These are phyloP conservation scores for Microstroma glucosiphilum DNA, from an alignment of 1,284 basidiomycete species.

Conservation along the genomic window DNA sequence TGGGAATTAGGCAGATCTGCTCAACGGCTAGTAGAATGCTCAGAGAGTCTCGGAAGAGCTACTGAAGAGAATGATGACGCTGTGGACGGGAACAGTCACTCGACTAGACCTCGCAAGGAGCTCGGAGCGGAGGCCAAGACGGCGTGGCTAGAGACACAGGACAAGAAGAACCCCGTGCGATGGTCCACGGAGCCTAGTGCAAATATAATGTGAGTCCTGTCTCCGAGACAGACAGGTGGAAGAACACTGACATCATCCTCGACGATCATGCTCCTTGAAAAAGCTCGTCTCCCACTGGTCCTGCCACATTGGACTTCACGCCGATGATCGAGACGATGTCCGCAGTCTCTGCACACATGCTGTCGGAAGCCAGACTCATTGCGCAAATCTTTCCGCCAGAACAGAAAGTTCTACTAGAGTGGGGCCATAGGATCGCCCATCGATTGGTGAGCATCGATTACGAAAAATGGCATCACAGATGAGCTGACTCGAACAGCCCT, in stretches of 20 bases:
- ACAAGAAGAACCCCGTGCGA: neutral
- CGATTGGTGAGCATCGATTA: slow-evolving; percentile 58
- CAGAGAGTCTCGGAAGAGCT: neutral
- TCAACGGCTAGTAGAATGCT: slow-evolving; percentile 4
- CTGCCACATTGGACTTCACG: slow-evolving; percentile 65
- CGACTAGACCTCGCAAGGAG: slow-evolving; percentile 57
- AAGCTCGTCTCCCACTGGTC: neutral
- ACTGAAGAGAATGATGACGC: neutral
- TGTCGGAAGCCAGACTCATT: slow-evolving; percentile 70
- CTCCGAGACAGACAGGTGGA: no score
- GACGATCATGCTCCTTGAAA: neutral
- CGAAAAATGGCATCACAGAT: neutral
- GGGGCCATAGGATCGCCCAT: slow-evolving; percentile 67
- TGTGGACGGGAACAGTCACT: neutral
- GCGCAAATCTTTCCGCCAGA: slow-evolving; percentile 76
- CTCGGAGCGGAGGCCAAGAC: slow-evolving; percentile 80
- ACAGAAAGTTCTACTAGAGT: slow-evolving; percentile 66
- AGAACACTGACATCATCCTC: neutral
- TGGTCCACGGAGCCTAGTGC: no score
- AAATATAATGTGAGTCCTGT: no score
- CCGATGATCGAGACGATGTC: slow-evolving; percentile 88
- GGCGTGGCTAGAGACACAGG: slow-evolving; percentile 58
- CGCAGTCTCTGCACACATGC: slow-evolving; percentile 61
- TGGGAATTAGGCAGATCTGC: slow-evolving; percentile 12
- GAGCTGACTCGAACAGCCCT: slow-evolving; percentile 32